Base-by-base conservation (phyloP, 768 basidiomycete species). In the Wakefieldia striispora region DNA sequence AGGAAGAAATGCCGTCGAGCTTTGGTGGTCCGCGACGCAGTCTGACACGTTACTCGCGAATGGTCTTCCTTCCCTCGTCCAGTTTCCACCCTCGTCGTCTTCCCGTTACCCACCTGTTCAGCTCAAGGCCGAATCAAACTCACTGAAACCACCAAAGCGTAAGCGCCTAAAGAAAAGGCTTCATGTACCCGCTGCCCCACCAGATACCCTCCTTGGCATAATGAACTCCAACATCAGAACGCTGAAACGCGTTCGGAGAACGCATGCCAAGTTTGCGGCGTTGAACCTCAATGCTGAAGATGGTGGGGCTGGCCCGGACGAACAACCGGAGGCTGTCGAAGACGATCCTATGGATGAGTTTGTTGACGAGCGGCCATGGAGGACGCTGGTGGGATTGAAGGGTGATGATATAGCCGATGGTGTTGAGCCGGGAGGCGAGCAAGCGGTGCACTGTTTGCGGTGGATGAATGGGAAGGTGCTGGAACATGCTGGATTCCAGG, bases 401-500 rank as follows among this genome's bases (percentile, higher is more conserved):
- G 27, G 35, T 24, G 7, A 46, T 3, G 56, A 57, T 11, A n/a
- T 41, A 2, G 50, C 52, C 38, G 12, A 6, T 38, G 62, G 73
- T 11, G 57, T 79, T 36, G 86, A 86, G 49, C 64, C 90, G 23
- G 87, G 84, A 1, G 77, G 77, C 50, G 69, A 74, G 49, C 82
- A 75, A 50, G 83, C 85, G 8, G 67, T 71, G 38, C 76, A 82
- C 47, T 94, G 86, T 70, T 61, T 86, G 60, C 72, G 75, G 56
- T 91, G 84, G 89, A 80, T 82, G 77, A 74, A 79, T 20, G 70
- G 72, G 45, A 92, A 90, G 71, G 76, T 95, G 43, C 61, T 97
- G 59, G 92, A 95, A 58, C 95, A 97, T 73, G 76, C 79, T 41
- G 94, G 94, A 2, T 97, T 97, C 61, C 95, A 97, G 76, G 91